Base-by-base conservation (phyloP, 306 rosid genomes). In the Canavalia gladiata region DNA sequence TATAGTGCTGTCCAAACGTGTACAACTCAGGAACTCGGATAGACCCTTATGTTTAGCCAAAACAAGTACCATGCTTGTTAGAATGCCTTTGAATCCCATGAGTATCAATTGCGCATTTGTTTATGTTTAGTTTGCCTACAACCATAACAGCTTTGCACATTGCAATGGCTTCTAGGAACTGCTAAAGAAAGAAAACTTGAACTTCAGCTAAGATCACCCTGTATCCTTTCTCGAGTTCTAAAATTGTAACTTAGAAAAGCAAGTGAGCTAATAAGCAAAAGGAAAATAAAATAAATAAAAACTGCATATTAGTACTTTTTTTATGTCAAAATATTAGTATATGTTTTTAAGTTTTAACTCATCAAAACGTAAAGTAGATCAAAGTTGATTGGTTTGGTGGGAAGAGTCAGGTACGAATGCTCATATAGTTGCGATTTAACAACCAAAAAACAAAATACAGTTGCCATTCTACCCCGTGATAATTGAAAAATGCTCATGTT, bases 1-100 rank as follows among this genome's bases (percentile, higher is more conserved):
- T 68, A 80, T 80, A 74, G 56, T 68, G 74, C 54, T 34, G 56
- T 41, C 67, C 31, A 49, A 74, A 31, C 68, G 68, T 68, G 81
- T 51, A 84, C 78, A 68, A 75, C 84, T 59, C 77, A 74, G 11
- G 9, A 47, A 59, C 64, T 34, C 8, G 43, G 5, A 8, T 43
- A 10, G 10, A 2, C 34, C 34, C n/a, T 66, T 46, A 2, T 73
- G 46, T 39, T 41, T n/a, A 25, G 51, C 67, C 62, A 54, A 64
- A 77, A 65, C 72, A 64, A 72, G 81, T 64, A 77, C 34, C 74
- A 25, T 45, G n/a, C 13, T 72, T 37, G 30, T 77, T 13, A 8
- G 28, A 51, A 50, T 68, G 55, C 0, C 56, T 45, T 31, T 50
- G 12, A 30, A 5, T 68, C 28, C 25, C 43, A 68, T n/a, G 41